A percentile compares a stretch with the other conserved stretches of the same genome.
Conservation (phyloP, 23 red algal species). For the Porphyridium purpureum region DNA sequence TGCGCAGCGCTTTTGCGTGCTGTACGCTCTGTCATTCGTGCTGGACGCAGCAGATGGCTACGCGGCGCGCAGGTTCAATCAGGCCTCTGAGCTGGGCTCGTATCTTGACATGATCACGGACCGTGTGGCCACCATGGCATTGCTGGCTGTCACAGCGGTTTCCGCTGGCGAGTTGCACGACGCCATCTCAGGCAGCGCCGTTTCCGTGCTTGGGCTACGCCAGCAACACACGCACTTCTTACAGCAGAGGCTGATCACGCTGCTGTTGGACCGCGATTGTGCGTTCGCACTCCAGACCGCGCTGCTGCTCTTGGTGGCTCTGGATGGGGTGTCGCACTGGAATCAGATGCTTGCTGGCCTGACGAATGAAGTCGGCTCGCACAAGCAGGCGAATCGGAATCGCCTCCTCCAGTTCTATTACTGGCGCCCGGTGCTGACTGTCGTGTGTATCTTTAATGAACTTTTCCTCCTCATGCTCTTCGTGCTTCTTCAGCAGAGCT, state of each 20-base stretch:
- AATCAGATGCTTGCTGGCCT: slow-evolving; percentile 60
- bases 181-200: too few species aligned
- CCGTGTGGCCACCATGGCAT: slow-evolving; percentile 39
- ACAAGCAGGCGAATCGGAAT: slow-evolving; percentile 32
- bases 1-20: slow-evolving; percentile 17
- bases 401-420: slow-evolving; percentile 67
- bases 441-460: slow-evolving; percentile 71
- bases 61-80: slow-evolving; percentile 46
- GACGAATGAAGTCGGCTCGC: slow-evolving; percentile 20
- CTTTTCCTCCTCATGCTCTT: slow-evolving; percentile 59
- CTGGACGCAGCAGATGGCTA: slow-evolving; percentile 86
- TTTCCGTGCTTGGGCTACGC: too few species aligned
- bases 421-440: slow-evolving; percentile 48
- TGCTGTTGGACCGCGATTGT: too few species aligned
- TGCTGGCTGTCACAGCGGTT: too few species aligned
- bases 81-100: slow-evolving; percentile 54
- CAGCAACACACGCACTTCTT: too few species aligned
- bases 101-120: slow-evolving; percentile 87
- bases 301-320: too few species aligned
- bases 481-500: too few species aligned
- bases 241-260: too few species aligned
- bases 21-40: slow-evolving; percentile 53
- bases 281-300: too few species aligned
- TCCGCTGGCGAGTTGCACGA: too few species aligned
- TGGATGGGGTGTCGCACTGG: slow-evolving; percentile 78